These are phyloP conservation scores for Ascobolus immersus DNA, from an alignment of 495 filamentous ascomycete species.

Conservation along the genomic window DNA sequence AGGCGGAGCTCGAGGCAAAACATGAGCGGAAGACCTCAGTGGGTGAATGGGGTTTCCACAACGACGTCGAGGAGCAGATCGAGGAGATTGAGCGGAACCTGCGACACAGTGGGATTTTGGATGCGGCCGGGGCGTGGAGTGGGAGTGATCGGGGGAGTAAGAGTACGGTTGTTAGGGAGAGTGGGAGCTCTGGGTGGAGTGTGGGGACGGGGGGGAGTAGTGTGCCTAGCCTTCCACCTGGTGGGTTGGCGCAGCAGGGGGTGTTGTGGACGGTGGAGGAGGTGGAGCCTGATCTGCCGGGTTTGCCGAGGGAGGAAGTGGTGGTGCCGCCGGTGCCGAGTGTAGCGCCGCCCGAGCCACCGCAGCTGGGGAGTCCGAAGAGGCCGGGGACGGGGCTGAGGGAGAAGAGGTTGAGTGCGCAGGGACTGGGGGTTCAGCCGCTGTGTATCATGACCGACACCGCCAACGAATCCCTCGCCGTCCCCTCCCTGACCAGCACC, in stretches of 20 bases:
- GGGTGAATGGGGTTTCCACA: too few species aligned
- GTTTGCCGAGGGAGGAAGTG: too few species aligned
- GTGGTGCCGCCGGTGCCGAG: too few species aligned
- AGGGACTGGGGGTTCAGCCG: background rate
- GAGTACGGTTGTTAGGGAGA: too few species aligned
- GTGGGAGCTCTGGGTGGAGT: too few species aligned
- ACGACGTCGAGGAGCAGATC: slow-evolving; percentile 56
- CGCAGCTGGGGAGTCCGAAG: slow-evolving; percentile 1
- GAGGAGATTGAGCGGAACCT: slow-evolving; percentile 57
- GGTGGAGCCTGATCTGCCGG: slow-evolving; percentile 17
- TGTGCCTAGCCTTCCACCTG: too few species aligned
- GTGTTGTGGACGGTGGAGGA: background rate
- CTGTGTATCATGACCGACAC: slow-evolving; percentile 13
- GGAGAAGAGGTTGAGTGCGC: background rate
- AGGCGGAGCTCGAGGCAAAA: background rate
- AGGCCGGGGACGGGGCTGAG: background rate
- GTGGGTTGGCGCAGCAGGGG: too few species aligned
- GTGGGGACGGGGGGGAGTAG: too few species aligned
- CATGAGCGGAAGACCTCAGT: too few species aligned
- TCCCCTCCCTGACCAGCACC: slow-evolving; percentile 15
- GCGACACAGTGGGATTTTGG: slow-evolving; percentile 27
- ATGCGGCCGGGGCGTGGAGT: background rate
- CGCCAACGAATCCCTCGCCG: slow-evolving; percentile 6
- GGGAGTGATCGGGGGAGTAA: background rate
- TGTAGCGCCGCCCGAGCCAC: too few species aligned